Percentiles rank a stretch among this genome's conserved stretches.
Conservation (phyloP, 352 stramenopile genomes). For the Lagenidium sp. region DNA sequence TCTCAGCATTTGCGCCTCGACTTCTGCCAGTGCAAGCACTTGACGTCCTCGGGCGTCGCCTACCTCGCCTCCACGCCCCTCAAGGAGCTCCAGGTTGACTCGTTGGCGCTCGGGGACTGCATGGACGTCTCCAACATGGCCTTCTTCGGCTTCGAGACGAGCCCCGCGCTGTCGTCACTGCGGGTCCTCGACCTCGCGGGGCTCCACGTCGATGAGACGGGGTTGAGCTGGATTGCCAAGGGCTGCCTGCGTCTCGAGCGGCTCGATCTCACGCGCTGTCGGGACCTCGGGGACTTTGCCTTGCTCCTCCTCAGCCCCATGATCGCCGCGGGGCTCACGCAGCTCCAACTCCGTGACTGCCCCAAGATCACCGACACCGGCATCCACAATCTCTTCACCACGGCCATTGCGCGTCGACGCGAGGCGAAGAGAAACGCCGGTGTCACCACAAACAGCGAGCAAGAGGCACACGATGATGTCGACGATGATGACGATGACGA, state of each 20-base stretch:
- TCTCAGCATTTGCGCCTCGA: constrained; percentile 26
- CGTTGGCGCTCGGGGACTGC: constrained; percentile 40
- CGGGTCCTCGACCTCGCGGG: constrained; percentile 27
- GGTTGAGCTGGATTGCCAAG: constrained; percentile 60
- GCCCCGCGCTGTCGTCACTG: constrained; percentile 17
- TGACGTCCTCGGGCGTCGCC: constrained; percentile 52
- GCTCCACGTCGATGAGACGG: constrained; percentile 48
- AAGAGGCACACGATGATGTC: not conserved
- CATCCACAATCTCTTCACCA: constrained; percentile 36
- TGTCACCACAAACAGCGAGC: constrained; percentile 2
- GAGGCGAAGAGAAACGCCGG: not conserved
- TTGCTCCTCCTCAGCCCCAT: constrained; percentile 41
- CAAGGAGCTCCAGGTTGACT: constrained; percentile 19
- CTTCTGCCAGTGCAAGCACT: constrained; percentile 47
- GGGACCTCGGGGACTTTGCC: constrained; percentile 40
- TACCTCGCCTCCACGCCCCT: constrained; percentile 30
- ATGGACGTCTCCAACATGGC: constrained; percentile 55
- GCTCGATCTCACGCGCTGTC: constrained; percentile 44
- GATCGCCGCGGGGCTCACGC: constrained; percentile 13
- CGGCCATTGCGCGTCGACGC: constrained; percentile 3
- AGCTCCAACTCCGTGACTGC: constrained; percentile 43
- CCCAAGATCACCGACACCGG: constrained; percentile 29
- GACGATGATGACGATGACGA: constrained; percentile 21
- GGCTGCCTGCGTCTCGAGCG: constrained; percentile 28
- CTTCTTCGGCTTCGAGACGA: constrained; percentile 67